Percentiles rank a stretch among this genome's conserved stretches.
These are phyloP conservation scores for Clarireedia hainanense DNA, from an alignment of 2,329 filamentous ascomycete species.

Conservation along the genomic window DNA sequence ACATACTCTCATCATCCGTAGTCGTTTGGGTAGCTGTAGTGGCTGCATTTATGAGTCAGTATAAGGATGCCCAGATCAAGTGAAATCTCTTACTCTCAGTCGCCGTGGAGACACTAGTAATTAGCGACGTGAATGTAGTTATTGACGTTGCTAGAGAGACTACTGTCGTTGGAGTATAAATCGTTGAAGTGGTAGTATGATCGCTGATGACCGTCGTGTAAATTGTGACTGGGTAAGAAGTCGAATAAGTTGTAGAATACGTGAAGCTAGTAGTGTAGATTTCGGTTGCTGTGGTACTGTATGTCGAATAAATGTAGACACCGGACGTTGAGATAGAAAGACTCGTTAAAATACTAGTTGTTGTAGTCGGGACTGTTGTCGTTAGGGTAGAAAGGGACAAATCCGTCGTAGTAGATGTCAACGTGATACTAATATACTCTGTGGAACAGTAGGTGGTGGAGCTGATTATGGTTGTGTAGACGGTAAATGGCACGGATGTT, in stretches of 20 bases:
- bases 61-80: too few species aligned
- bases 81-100: constrained; percentile 1
- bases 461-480: constrained; percentile 1
- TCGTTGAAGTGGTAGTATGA: neutral
- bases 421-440: neutral
- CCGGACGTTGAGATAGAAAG: neutral
- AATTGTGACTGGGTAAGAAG: neutral
- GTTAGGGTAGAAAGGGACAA: neutral
- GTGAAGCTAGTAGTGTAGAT: neutral
- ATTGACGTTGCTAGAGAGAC: too few species aligned
- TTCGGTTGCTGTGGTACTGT: neutral
- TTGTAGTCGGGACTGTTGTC: neutral
- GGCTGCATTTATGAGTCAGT: neutral
- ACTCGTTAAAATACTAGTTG: neutral
- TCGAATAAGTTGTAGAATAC: neutral
- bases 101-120: neutral
- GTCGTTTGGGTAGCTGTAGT: neutral
- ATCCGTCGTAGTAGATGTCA: neutral
- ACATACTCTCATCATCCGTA: neutral
- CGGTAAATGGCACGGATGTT: neutral
- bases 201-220: constrained; percentile 4
- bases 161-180: constrained; percentile 1
- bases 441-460: constrained; percentile 1
- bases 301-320: constrained; percentile 1
- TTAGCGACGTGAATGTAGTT: neutral